Conservation (phyloP, 2,329 filamentous ascomycete species). For the Alternaria atra region DNA sequence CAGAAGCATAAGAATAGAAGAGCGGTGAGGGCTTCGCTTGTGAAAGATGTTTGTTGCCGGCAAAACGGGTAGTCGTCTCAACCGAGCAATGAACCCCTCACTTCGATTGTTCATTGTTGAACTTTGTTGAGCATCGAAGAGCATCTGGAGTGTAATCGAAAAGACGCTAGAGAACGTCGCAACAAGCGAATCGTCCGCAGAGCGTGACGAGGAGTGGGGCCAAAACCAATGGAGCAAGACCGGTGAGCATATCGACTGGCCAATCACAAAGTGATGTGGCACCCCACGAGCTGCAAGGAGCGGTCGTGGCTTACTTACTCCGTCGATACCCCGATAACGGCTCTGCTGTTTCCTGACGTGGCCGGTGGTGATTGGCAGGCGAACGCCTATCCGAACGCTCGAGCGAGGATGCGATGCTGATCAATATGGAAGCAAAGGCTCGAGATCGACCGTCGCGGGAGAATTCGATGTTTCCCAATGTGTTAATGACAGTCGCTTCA, state of each 20-base stretch:
- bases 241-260: constrained; percentile 33
- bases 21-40: constrained; percentile 40
- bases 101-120: constrained; percentile 24
- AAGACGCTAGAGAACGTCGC: constrained; percentile 46
- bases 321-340: constrained; percentile 50
- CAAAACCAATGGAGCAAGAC: constrained; percentile 31
- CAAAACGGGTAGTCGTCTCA: constrained; percentile 35
- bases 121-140: constrained; percentile 35
- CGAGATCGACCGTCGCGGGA: constrained; percentile 8
- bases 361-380: constrained; percentile 47
- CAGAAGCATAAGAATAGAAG: constrained; percentile 40
- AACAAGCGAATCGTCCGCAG: constrained; percentile 38
- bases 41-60: constrained; percentile 31
- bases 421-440: constrained; percentile 14
- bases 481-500: constrained; percentile 1
- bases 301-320: constrained; percentile 45
- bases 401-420: constrained; percentile 29
- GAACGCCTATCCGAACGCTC: constrained; percentile 41
- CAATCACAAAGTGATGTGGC: constrained; percentile 33
- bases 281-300: constrained; percentile 47
- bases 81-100: constrained; percentile 36
- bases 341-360: constrained; percentile 48
- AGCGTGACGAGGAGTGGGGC: constrained; percentile 35
- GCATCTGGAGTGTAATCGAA: constrained; percentile 34
- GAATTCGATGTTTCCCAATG: neutral